Evolutionary conservation across 345 rosid species (phyloP).

Genomic region (Eucalyptus regnans): DNA sequence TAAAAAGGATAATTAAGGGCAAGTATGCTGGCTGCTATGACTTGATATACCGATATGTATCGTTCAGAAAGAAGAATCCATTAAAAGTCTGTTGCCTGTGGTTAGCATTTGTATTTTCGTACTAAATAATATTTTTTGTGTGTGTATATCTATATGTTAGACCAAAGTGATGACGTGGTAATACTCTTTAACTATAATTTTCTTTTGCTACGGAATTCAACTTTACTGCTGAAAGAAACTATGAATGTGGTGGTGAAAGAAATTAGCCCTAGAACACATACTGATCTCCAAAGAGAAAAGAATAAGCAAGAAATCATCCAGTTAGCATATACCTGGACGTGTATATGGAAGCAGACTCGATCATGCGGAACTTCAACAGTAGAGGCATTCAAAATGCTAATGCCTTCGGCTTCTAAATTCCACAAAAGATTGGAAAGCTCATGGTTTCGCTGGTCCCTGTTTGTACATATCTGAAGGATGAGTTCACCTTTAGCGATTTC

Average conservation of each 20-base stretch:
- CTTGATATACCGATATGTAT: background rate
- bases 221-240: background rate
- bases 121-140: background rate
- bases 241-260: background rate
- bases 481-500: constrained; percentile 12
- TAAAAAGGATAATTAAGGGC: background rate
- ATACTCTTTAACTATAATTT: background rate
- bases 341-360: constrained; percentile 7
- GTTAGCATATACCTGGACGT: background rate
- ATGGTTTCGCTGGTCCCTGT: background rate
- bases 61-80: background rate
- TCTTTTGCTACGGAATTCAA: background rate
- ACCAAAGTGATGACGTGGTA: background rate
- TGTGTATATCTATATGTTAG: background rate
- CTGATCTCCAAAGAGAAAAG: background rate
- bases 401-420: constrained; percentile 15
- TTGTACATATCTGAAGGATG: constrained; percentile 10
- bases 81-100: background rate
- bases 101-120: background rate
- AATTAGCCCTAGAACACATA: background rate
- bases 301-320: background rate
- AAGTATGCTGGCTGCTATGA: background rate
- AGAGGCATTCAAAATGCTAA: constrained; percentile 6
- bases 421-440: constrained; percentile 2
- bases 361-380: constrained; percentile 4